These are phyloP conservation scores for Cardamine chenopodiifolia DNA, from an alignment of 345 rosid genomes.

Conservation along the genomic window DNA sequence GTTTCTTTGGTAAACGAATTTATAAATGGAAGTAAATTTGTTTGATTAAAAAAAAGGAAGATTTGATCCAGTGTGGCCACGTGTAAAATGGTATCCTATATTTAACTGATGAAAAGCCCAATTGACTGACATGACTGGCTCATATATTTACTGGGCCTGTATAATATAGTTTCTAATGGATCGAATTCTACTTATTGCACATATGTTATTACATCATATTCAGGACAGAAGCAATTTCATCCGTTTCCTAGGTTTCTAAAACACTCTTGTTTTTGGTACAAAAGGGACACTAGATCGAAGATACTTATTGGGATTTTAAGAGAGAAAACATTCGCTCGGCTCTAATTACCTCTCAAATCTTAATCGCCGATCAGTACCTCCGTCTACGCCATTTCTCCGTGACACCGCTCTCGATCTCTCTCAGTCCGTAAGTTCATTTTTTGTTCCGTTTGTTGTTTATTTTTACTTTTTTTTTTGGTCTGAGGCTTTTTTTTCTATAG, in stretches of 20 bases:
- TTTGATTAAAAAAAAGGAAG: neutral
- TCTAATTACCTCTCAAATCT: slow-evolving; percentile 15
- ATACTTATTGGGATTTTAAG: neutral
- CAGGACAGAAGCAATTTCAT: neutral
- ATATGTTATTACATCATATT: too few relatives aligned
- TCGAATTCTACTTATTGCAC: too few relatives aligned
- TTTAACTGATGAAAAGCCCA: neutral
- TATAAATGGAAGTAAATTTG: neutral
- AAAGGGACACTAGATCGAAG: slow-evolving; percentile 15
- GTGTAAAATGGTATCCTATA: slow-evolving; percentile 16
- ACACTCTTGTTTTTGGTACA: slow-evolving; percentile 26
- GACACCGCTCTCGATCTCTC: neutral
- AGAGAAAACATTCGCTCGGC: slow-evolving; percentile 4
- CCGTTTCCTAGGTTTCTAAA: slow-evolving; percentile 16
- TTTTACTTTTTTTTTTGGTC: too few relatives aligned
- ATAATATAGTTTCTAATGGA: too few relatives aligned
- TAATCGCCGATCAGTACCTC: slow-evolving; percentile 25
- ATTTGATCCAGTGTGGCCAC: neutral
- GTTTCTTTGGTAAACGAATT: neutral
- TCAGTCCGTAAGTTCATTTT: slow-evolving; percentile 9
- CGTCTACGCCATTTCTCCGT: slow-evolving; percentile 1
- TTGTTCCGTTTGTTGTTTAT: neutral
- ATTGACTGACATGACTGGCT: neutral
- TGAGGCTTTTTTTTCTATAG: too few relatives aligned
- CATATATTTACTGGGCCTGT: neutral